Evolutionary conservation across 371 early-diverging fungal genomes (phyloP).

Genomic region (Mortierella sp.): DNA sequence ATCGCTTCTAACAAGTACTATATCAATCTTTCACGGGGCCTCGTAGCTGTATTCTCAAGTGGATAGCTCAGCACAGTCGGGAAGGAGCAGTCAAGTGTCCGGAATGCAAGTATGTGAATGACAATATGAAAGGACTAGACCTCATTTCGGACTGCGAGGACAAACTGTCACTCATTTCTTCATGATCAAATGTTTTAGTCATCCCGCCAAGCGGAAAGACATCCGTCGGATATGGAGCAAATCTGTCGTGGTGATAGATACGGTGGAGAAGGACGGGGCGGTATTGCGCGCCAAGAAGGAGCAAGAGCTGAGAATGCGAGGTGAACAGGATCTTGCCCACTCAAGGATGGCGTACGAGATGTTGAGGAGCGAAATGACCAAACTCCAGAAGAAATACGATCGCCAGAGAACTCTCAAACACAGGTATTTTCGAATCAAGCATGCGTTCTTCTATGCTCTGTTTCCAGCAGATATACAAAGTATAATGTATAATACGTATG

Average conservation of each 20-base stretch:
- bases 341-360: conserved; percentile 49
- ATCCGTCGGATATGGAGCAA: conserved; percentile 53
- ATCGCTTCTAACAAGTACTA: too few relatives aligned
- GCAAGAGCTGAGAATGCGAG: conserved; percentile 17
- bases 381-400: conserved; percentile 32
- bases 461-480: too few relatives aligned
- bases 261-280: conserved; percentile 35
- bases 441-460: too few relatives aligned
- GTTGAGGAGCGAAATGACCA: conserved; percentile 29
- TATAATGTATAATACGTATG: too few relatives aligned
- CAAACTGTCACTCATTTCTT: not conserved
- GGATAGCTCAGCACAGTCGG: conserved; percentile 35
- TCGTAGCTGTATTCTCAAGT: conserved; percentile 48
- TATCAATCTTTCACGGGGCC: too few relatives aligned
- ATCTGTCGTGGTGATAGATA: conserved; percentile 34
- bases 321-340: conserved; percentile 31
- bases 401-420: conserved; percentile 21
- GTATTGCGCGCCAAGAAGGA: conserved; percentile 19
- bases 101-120: conserved; percentile 48
- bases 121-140: not conserved
- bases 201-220: conserved; percentile 27
- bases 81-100: conserved; percentile 37
- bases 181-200: not conserved
- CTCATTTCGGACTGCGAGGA: not conserved
- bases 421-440: conserved; percentile 8